Percentiles rank a stretch among this genome's conserved stretches.
Conservation (phyloP, 2,329 filamentous ascomycete genomes). For the Trichoderma oligosporum region DNA sequence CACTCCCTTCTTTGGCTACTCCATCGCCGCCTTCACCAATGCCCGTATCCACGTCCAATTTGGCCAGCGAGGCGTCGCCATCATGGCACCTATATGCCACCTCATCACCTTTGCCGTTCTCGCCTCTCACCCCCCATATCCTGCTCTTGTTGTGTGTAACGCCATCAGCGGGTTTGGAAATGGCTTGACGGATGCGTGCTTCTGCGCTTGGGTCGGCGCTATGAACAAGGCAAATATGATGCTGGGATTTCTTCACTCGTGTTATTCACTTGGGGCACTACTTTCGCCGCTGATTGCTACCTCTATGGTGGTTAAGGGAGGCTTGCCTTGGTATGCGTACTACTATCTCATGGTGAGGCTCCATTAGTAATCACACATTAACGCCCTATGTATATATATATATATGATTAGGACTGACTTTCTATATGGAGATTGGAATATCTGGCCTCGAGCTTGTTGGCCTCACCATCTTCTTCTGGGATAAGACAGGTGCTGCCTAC, state of each 20-base stretch:
- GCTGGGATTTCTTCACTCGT: conserved; percentile 61
- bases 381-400: no score
- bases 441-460: conserved; percentile 54
- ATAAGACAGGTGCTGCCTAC: conserved; percentile 52
- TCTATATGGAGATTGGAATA: conserved; percentile 35
- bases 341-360: conserved; percentile 66
- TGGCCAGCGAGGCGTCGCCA: conserved; percentile 63
- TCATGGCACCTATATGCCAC: conserved; percentile 59
- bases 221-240: conserved; percentile 67
- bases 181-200: conserved; percentile 54
- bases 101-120: conserved; percentile 58
- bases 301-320: conserved; percentile 58
- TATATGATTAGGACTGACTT: conserved; percentile 2
- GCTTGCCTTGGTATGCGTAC: conserved; percentile 62
- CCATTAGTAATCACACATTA: not conserved
- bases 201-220: conserved; percentile 53
- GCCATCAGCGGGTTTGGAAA: conserved; percentile 64
- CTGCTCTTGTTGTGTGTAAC: conserved; percentile 59
- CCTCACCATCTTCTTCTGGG: conserved; percentile 56
- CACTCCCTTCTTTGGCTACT: conserved; percentile 61
- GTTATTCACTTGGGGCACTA: conserved; percentile 62
- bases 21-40: conserved; percentile 57
- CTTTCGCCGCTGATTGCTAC: conserved; percentile 64
- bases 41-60: conserved; percentile 55
- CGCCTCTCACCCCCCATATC: conserved; percentile 60